Base-by-base conservation (phyloP, 495 filamentous ascomycete species). In the Penicillium paxilli region DNA sequence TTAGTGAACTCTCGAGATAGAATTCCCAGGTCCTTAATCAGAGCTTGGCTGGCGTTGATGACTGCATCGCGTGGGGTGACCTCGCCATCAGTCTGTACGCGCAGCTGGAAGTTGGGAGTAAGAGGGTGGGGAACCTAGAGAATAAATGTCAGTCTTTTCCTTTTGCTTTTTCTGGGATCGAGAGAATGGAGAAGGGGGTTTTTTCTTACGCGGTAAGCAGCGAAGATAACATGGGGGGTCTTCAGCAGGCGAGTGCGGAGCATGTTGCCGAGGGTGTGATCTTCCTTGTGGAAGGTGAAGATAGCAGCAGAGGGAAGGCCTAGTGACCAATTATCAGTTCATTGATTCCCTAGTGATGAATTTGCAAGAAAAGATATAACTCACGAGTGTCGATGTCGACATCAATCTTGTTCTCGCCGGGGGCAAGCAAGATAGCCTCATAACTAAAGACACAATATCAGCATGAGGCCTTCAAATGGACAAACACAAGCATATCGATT, bases 271-370 rank as follows among this genome's bases (percentile, higher is more conserved):
- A 99, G 81, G 1, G 95, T 98, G 72, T 98, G 94, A 66, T 99
- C 95, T 67, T 99, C 95, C 71, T 96, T 97, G 68, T 90, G 86
- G 74, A 99, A 87, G 48, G 86, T 87, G 77, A 99, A 98, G 67
- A 96, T 87, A 16, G 91, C 87, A 38, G 59, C 84, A 79, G 76
- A 95, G 82, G 61, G 92, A 77, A 81, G 88, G 55, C 92, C 92
- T 96, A 47, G 12, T 33, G 32, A 44, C 40, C 33, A 17, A 35
- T 19, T 22, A 35, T 67, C 25, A 69, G 49, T 46, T 51, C 19
- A 3, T n/a, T n/a, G n/a, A n/a, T n/a, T n/a, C n/a, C 17, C 28
- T 37, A 21, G 19, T 5, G 12, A 17, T 6, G 25, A n/a, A 33
- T 2, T 12, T 5, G 22, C 35, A 28, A 49, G 20, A n/a, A 49